Evolutionary conservation across 2,329 filamentous ascomycete genomes (phyloP), one percentile per base, ranked within the genome.

Genomic region (Diaporthe velutina): DNA sequence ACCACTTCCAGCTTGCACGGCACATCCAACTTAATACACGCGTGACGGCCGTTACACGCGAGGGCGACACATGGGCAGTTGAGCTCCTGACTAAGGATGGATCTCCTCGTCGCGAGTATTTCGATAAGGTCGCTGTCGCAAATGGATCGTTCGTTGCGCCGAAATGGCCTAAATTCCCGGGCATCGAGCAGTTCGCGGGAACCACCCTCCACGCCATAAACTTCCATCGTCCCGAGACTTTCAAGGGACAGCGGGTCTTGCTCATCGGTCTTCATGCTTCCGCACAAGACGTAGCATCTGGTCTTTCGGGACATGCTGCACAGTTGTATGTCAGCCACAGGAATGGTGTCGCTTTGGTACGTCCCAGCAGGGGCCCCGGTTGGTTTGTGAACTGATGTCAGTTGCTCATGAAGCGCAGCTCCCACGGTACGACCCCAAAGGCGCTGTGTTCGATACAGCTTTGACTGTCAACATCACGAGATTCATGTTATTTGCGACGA

Each of bases 251-350:
- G 19, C 75, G 74, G 22, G 73, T 76, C 12, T 54, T 76, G n/a
- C 33, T 73, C 17, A 22, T 76, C 30, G 75, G 75, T 8, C 60
- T 76, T 5, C 75, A 75, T 28, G 74, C 74, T 7, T 74, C 76
- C 13, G 60, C 76, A 28, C 71, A 73, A 35, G 76, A 77, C 38
- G 74, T 77, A 1, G 74, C 71, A 19, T n/a, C 50, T 12, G 6
- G 22, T 8, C 61, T 77, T 13, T 45, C 38, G 28, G 42, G 40
- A 10, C 48, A 64, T 8, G 74, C 74, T 2, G 50, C 33, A 25
- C 66, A 77, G 38, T 48, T 77, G 9, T 77, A 77, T 45, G 70
- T n/a, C n/a, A 52, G 57, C 33, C 55, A 72, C 42, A 72, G 50
- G 35, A 72, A 66, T n/a, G 70, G 70, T 9, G 30, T 66, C 6